A percentile compares a stretch with the other conserved stretches of the same genome.
phyloP scores from a whole-genome alignment of 2,329 filamentous ascomycete genomes.

The Gnomoniopsis smithogilvyi region DNA sequence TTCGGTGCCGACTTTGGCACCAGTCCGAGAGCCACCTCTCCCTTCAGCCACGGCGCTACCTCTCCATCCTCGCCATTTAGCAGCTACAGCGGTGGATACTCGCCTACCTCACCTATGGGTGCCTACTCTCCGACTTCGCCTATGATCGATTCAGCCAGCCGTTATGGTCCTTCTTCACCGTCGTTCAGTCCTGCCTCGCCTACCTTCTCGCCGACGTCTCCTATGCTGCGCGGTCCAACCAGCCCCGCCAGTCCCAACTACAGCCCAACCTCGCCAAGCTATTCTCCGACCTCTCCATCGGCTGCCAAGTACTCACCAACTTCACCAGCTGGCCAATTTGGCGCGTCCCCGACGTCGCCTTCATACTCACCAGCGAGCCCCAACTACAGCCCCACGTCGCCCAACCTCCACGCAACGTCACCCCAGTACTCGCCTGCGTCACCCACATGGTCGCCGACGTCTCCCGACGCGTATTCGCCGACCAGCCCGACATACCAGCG shows the following conservation, averaged over 20 bases:
- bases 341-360: constrained; percentile 69
- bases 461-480: constrained; percentile 60
- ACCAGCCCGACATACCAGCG: constrained; percentile 60
- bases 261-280: constrained; percentile 63
- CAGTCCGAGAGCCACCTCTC: constrained; percentile 71
- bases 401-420: constrained; percentile 51
- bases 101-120: constrained; percentile 71
- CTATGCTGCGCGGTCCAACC: constrained; percentile 48
- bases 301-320: constrained; percentile 63
- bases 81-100: constrained; percentile 59
- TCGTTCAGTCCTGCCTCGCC: constrained; percentile 60
- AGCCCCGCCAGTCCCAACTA: constrained; percentile 59
- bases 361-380: constrained; percentile 70
- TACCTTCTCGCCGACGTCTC: constrained; percentile 62
- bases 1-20: constrained; percentile 29
- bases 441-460: constrained; percentile 76
- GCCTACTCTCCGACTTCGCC: constrained; percentile 78
- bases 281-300: constrained; percentile 60
- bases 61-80: constrained; percentile 65
- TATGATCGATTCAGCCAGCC: constrained; percentile 50
- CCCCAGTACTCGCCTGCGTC: constrained; percentile 68
- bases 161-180: constrained; percentile 57
- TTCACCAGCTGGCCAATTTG: constrained; percentile 63
- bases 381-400: constrained; percentile 69
- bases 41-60: constrained; percentile 56